Percentiles rank a stretch among this genome's conserved stretches.
phyloP scores from a whole-genome alignment of 257 asterid genomes.

The Lavandula angustifolia region DNA sequence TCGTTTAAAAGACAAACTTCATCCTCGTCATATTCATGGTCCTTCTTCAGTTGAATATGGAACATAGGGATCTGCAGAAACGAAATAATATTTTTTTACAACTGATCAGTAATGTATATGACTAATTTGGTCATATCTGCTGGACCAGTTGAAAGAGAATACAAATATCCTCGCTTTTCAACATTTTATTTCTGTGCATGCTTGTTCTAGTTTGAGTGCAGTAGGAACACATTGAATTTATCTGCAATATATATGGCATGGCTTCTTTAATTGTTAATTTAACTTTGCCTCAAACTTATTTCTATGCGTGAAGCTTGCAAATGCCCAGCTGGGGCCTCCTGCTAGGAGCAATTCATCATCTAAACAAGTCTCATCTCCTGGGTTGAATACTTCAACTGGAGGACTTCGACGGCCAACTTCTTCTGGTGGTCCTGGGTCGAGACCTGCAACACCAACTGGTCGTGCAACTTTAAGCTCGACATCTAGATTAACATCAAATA shows the following conservation, averaged over 20 bases:
- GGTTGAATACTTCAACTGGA: conserved; percentile 64
- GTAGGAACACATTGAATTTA: conserved; percentile 1
- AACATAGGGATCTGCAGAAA: no score
- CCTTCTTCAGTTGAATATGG: no score
- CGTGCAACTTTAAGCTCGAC: conserved; percentile 66
- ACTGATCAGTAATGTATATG: no score
- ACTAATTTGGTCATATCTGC: conserved; percentile 28
- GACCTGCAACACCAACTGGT: conserved; percentile 91
- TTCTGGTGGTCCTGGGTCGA: conserved; percentile 75
- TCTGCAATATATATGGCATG: background rate
- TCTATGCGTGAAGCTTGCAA: conserved; percentile 67
- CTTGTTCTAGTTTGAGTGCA: conserved; percentile 10
- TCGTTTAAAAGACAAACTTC: no score
- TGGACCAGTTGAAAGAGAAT: conserved; percentile 11
- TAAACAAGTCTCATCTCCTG: conserved; percentile 58
- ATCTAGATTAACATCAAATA: conserved; percentile 48
- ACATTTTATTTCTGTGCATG: conserved; percentile 3
- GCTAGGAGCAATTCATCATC: conserved; percentile 65
- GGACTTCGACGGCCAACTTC: conserved; percentile 88
- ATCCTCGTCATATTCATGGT: no score
- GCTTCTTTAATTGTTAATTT: background rate
- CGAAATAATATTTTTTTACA: no score
- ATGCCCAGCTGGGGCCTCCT: conserved; percentile 68
- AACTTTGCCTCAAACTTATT: conserved; percentile 31
- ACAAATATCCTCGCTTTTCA: conserved; percentile 9